phyloP scores from a whole-genome alignment of 495 filamentous ascomycete species.

The Sordaria brevicollis region DNA sequence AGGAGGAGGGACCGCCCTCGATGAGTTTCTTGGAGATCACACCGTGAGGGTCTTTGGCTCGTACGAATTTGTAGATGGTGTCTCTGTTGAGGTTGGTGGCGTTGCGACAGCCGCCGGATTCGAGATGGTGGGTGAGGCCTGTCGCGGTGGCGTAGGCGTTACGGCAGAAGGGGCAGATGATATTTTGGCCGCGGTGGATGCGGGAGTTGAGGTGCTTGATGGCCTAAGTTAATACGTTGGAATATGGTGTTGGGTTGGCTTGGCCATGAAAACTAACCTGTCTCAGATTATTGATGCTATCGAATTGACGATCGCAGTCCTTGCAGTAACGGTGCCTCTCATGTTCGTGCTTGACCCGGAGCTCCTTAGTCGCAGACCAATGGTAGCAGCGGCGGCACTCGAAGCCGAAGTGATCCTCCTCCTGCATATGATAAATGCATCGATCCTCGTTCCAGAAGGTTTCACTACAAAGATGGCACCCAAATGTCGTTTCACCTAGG shows the following conservation, averaged over 20 bases:
- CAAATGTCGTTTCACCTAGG: too few species aligned
- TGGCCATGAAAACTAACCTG: neutral
- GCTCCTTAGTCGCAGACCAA: neutral
- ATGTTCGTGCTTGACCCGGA: neutral
- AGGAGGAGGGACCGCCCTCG: conserved; percentile 7
- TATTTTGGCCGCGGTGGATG: conserved; percentile 13
- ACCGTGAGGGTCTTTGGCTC: conserved; percentile 19
- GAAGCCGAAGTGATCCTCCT: neutral
- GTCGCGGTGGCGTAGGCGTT: conserved; percentile 16
- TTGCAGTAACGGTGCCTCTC: neutral
- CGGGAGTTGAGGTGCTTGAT: conserved; percentile 20
- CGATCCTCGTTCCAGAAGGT: too few species aligned
- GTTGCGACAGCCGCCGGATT: conserved; percentile 13
- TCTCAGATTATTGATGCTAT: neutral
- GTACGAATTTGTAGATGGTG: conserved; percentile 18
- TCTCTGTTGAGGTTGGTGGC: conserved; percentile 17
- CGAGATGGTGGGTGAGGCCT: conserved; percentile 24
- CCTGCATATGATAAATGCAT: too few species aligned
- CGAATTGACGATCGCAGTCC: neutral
- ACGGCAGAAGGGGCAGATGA: conserved; percentile 25
- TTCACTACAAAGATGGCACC: too few species aligned
- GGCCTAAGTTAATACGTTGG: neutral
- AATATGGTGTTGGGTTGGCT: neutral
- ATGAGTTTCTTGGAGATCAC: conserved; percentile 25
- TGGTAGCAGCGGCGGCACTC: too few species aligned